These are phyloP conservation scores for Geotrichum armillariae DNA, from an alignment of 1,139 yeast genomes.

Conservation along the genomic window DNA sequence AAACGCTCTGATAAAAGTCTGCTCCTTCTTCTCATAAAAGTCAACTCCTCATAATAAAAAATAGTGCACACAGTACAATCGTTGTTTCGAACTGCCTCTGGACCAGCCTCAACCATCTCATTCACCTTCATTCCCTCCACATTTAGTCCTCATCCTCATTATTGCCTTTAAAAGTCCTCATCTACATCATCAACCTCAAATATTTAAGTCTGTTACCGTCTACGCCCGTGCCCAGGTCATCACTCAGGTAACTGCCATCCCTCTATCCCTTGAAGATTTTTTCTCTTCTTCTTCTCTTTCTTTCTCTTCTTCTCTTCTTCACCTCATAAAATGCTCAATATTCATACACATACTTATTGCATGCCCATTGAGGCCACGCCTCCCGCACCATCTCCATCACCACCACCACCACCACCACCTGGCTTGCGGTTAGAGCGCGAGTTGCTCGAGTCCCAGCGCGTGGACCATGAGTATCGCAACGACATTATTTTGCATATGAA, in stretches of 20 bases:
- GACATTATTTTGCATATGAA: constrained; percentile 12
- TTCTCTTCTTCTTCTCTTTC: constrained; percentile 3
- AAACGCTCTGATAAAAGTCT: too few species aligned
- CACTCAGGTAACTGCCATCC: constrained; percentile 11
- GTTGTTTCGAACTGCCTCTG: neutral
- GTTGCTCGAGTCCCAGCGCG: constrained; percentile 15
- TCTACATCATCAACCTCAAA: neutral
- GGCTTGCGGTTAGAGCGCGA: neutral
- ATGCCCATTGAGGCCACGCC: constrained; percentile 12
- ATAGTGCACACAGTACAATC: too few species aligned
- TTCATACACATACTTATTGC: constrained; percentile 3
- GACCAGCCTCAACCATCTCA: constrained; percentile 1
- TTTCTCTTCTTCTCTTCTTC: neutral
- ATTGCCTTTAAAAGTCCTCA: neutral
- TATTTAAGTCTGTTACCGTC: neutral
- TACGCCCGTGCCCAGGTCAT: constrained; percentile 1
- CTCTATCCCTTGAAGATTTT: neutral
- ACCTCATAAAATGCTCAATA: neutral
- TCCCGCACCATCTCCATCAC: neutral
- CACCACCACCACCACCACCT: neutral
- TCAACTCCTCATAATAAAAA: too few species aligned
- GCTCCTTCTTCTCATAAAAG: too few species aligned
- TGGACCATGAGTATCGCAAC: constrained; percentile 15
- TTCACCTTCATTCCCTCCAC: neutral
- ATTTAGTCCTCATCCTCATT: neutral